phyloP scores from a whole-genome alignment of 2,329 filamentous ascomycete species.

The Fusarium sp. region DNA sequence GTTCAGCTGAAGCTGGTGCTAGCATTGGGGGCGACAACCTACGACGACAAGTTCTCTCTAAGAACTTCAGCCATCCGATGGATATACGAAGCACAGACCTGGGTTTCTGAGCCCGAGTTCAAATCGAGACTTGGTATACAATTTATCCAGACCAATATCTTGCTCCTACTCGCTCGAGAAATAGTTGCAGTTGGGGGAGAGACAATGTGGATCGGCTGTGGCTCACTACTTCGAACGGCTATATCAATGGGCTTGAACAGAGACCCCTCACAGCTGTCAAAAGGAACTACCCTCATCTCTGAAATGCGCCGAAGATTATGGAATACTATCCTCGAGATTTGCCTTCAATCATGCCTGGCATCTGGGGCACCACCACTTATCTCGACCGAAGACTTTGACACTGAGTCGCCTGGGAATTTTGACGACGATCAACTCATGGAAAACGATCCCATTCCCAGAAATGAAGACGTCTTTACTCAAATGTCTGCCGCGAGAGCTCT shows the following conservation, averaged over 20 bases:
- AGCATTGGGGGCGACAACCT: slow-evolving; percentile 68
- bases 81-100: slow-evolving; percentile 71
- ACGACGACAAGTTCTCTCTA: slow-evolving; percentile 67
- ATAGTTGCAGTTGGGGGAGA: slow-evolving; percentile 58
- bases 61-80: slow-evolving; percentile 67
- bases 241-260: slow-evolving; percentile 67
- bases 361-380: slow-evolving; percentile 65
- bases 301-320: slow-evolving; percentile 68
- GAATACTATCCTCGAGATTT: slow-evolving; percentile 67
- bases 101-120: slow-evolving; percentile 67
- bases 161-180: slow-evolving; percentile 62
- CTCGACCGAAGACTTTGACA: slow-evolving; percentile 63
- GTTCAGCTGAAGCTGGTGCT: slow-evolving; percentile 72
- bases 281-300: slow-evolving; percentile 54
- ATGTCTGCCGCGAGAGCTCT: slow-evolving; percentile 60
- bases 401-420: slow-evolving; percentile 63
- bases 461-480: slow-evolving; percentile 57
- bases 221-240: slow-evolving; percentile 61
- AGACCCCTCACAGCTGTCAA: slow-evolving; percentile 61
- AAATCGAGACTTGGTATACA: slow-evolving; percentile 67
- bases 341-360: slow-evolving; percentile 61
- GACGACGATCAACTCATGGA: slow-evolving; percentile 64
- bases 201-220: slow-evolving; percentile 64
- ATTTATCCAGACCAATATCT: slow-evolving; percentile 64
- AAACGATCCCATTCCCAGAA: slow-evolving; percentile 52